These are phyloP conservation scores for Flaveria brownii DNA, from an alignment of 129 eudicot species.

Conservation along the genomic window DNA sequence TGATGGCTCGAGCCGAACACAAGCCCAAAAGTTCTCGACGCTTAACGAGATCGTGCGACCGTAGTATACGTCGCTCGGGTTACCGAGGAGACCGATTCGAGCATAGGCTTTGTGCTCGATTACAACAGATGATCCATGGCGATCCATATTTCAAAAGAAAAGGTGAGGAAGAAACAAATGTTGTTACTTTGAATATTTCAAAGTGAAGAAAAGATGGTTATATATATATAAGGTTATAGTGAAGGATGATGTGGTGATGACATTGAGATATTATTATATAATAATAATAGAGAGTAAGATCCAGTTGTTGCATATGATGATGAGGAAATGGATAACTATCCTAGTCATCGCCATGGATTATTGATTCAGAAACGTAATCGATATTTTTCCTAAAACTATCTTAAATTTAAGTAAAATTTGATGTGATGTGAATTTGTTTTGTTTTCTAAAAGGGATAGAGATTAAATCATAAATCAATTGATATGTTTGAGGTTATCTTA, in stretches of 20 bases:
- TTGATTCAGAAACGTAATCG: background rate
- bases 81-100: constrained; percentile 80
- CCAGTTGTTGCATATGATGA: background rate
- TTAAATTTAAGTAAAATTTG: background rate
- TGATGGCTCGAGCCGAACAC: constrained; percentile 71
- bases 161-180: background rate
- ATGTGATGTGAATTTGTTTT: background rate
- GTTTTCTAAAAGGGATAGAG: background rate
- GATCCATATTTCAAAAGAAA: constrained; percentile 10
- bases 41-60: constrained; percentile 76
- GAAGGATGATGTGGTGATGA: no score
- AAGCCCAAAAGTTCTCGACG: constrained; percentile 82
- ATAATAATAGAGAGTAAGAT: background rate
- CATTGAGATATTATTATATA: background rate
- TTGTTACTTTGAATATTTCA: background rate
- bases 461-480: no score
- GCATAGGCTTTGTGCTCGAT: constrained; percentile 81
- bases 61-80: constrained; percentile 85
- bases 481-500: no score
- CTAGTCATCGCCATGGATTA: background rate
- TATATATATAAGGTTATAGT: no score
- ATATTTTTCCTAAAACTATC: no score
- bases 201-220: no score
- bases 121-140: constrained; percentile 25
- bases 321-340: constrained; percentile 3